A percentile compares a stretch with the other conserved stretches of the same genome.
Evolutionary conservation across 2,329 filamentous ascomycete species (phyloP).

Genomic region (Leptosphaerulina australis): DNA sequence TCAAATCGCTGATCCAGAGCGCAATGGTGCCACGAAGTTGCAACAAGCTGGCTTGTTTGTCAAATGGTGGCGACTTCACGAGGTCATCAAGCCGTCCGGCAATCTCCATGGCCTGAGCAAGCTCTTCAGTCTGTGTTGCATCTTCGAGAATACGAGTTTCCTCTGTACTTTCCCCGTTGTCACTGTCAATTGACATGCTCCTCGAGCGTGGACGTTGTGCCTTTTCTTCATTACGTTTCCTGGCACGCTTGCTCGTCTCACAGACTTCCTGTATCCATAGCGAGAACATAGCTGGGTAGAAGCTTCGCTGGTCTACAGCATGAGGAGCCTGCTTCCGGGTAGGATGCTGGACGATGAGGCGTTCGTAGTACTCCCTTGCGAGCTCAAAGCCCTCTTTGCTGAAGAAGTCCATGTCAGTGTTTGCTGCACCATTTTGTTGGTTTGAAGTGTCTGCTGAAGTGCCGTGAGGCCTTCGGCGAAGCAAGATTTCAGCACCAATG

Average conservation of each 20-base stretch:
- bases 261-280: conserved; percentile 80
- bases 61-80: conserved; percentile 72
- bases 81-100: conserved; percentile 72
- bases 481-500: conserved; percentile 81
- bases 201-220: conserved; percentile 14
- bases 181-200: conserved; percentile 22
- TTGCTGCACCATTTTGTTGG: neutral
- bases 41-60: conserved; percentile 69
- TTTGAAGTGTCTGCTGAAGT: neutral
- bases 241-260: conserved; percentile 59
- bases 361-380: conserved; percentile 74
- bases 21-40: conserved; percentile 75
- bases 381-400: conserved; percentile 58
- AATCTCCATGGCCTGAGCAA: conserved; percentile 66
- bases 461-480: conserved; percentile 58
- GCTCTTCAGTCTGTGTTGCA: conserved; percentile 57
- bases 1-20: conserved; percentile 75
- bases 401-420: conserved; percentile 26
- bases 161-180: conserved; percentile 12
- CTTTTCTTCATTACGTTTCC: conserved; percentile 11
- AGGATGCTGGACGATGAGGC: conserved; percentile 73
- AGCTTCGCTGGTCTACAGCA: conserved; percentile 70
- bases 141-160: conserved; percentile 27
- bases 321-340: conserved; percentile 69
- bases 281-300: conserved; percentile 80